Base-by-base conservation (phyloP, 2,329 filamentous ascomycete genomes). In the Phialophora macrospora region DNA sequence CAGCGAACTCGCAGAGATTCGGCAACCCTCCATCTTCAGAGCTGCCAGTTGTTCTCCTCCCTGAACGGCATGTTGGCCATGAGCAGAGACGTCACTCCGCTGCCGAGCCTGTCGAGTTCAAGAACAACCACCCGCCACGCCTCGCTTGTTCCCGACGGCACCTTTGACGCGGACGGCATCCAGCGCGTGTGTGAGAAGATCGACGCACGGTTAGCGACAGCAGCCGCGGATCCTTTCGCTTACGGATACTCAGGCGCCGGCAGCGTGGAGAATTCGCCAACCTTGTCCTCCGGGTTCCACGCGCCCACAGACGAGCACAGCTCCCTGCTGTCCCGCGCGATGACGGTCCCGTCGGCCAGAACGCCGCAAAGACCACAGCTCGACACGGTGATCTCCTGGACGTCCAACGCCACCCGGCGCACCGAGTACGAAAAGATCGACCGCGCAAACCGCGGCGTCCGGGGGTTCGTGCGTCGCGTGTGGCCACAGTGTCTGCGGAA, bases 381-480 rank as follows among this genome's bases (percentile, higher is more conserved):
- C 22, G 72, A 76, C 24, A 80, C 79, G 4, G 76, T 80, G 7
- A 80, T 81, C 51, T 79, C 81, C 66, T 82, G 80, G 80, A 82
- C 80, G 1, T 79, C 79, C 0, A 75, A 78, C 7, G 77, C 77
- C 9, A 81, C 80, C 4, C 77, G 80, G 11, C 73, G 77, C 8
- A 75, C 74, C 22, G 79, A 82, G 67, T 82, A 82, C 62, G 76
- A 86, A 87, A 72, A 87, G 84, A 78, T 87, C 81, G 76, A 80
- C 72, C 77, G 78, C 11, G 77, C 77, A 55, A 77, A 73, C 64
- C 76, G 73, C 22, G 80, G 80, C 2, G 68, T 81, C 3, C 75
- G 79, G 1, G 79, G 80, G 2, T 68, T 81, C 6, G 79, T 79
- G 75, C 74, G 78, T 0, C 75, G 75, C 7, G 74, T 80, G 4